These are phyloP conservation scores for Bimuria novae-zelandiae DNA, from an alignment of 2,329 filamentous ascomycete species.

Conservation along the genomic window DNA sequence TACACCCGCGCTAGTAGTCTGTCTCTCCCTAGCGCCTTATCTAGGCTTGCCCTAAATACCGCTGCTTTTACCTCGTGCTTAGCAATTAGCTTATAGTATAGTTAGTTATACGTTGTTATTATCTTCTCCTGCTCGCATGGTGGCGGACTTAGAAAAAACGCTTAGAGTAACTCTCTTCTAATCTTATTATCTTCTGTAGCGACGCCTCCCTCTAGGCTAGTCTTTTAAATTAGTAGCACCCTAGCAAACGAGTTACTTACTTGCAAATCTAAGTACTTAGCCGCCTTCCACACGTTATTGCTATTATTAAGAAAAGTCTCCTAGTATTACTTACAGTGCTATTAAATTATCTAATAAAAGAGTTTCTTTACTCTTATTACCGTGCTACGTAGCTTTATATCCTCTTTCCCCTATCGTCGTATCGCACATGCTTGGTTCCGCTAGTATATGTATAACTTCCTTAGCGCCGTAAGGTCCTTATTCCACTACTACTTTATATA, in stretches of 20 bases:
- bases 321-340: constrained; percentile 13
- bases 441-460: constrained; percentile 2
- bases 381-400: constrained; percentile 11
- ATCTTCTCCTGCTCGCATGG: constrained; percentile 16
- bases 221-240: constrained; percentile 17
- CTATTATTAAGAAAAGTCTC: neutral
- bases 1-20: constrained; percentile 20
- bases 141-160: constrained; percentile 17
- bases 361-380: constrained; percentile 15
- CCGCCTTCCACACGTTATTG: neutral
- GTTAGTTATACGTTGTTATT: constrained; percentile 13
- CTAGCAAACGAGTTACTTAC: neutral
- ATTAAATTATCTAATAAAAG: constrained; percentile 15
- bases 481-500: constrained; percentile 6
- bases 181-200: constrained; percentile 19
- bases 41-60: constrained; percentile 18
- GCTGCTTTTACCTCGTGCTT: constrained; percentile 18
- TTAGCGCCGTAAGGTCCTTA: neutral
- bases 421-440: neutral
- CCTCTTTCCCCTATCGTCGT: constrained; percentile 12
- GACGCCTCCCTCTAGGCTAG: constrained; percentile 10
- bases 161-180: constrained; percentile 16
- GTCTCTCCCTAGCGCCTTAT: constrained; percentile 16
- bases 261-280: neutral
- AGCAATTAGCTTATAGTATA: constrained; percentile 16